These are phyloP conservation scores for Cryptococcus sp. DNA, from an alignment of 1,284 basidiomycete species.

Conservation along the genomic window DNA sequence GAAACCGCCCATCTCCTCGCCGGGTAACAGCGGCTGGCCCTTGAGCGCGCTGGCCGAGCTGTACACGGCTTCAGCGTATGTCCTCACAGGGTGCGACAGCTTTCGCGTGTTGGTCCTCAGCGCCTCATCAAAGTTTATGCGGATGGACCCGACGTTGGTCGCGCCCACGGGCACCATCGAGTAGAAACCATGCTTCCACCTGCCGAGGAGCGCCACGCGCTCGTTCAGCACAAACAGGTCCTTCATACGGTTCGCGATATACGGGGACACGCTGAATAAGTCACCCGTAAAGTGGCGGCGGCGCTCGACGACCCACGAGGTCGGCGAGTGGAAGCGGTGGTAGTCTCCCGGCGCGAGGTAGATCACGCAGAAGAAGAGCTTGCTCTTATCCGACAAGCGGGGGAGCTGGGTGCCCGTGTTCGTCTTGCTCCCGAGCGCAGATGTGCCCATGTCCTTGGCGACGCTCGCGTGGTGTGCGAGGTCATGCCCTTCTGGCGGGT, in stretches of 20 bases:
- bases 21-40: slow-evolving; percentile 81
- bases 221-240: slow-evolving; percentile 98
- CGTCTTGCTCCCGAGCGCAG: slow-evolving; percentile 56
- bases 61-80: slow-evolving; percentile 90
- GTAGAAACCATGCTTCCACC: slow-evolving; percentile 96
- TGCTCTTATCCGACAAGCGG: slow-evolving; percentile 59
- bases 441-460: slow-evolving; percentile 39
- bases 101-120: slow-evolving; percentile 77
- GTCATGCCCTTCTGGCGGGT: slow-evolving; percentile 41
- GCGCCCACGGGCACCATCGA: slow-evolving; percentile 97
- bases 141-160: slow-evolving; percentile 96
- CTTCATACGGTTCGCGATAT: slow-evolving; percentile 85
- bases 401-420: slow-evolving; percentile 51
- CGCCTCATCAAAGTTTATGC: slow-evolving; percentile 90
- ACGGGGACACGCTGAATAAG: slow-evolving; percentile 94
- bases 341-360: slow-evolving; percentile 99
- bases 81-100: slow-evolving; percentile 71
- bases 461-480: slow-evolving; percentile 63
- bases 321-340: slow-evolving; percentile 94
- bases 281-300: slow-evolving; percentile 95
- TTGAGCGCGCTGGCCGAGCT: slow-evolving; percentile 75
- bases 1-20: slow-evolving; percentile 98
- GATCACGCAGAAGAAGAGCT: slow-evolving; percentile 88
- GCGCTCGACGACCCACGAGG: slow-evolving; percentile 95
- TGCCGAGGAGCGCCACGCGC: slow-evolving; percentile 89